These are phyloP conservation scores for Capsella bursapastoris DNA, from an alignment of 345 rosid species.

Conservation along the genomic window DNA sequence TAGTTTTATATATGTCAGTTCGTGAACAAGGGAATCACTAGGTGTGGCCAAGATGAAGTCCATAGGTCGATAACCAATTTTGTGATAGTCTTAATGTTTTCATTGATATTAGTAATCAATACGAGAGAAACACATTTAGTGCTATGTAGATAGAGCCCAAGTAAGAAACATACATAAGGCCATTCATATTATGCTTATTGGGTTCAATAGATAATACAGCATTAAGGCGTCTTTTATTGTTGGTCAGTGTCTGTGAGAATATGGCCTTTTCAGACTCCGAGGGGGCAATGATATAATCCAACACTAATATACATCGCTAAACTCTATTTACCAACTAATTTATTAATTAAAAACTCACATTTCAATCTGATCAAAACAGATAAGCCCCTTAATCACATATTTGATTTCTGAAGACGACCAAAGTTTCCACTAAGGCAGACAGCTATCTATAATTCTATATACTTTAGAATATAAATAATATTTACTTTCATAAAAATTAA, in stretches of 20 bases:
- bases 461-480: not conserved
- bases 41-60: no score
- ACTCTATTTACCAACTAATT: slow-evolving; percentile 33
- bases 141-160: slow-evolving; percentile 1
- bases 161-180: not conserved
- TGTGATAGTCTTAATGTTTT: not conserved
- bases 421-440: not conserved
- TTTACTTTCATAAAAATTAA: not conserved
- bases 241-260: not conserved
- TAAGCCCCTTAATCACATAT: slow-evolving; percentile 3
- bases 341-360: slow-evolving; percentile 2
- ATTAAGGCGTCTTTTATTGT: not conserved
- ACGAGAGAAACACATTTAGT: not conserved
- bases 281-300: slow-evolving; percentile 32
- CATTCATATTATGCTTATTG: not conserved
- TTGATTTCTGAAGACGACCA: slow-evolving; percentile 19
- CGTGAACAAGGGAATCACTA: not conserved
- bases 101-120: not conserved
- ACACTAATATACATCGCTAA: not conserved
- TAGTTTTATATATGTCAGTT: not conserved
- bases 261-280: slow-evolving; percentile 28
- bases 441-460: not conserved
- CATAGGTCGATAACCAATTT: not conserved
- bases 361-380: slow-evolving; percentile 31
- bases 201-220: not conserved